Conservation (phyloP, 108 stramenopile genomes). For the Aureococcus anophagefferens region DNA sequence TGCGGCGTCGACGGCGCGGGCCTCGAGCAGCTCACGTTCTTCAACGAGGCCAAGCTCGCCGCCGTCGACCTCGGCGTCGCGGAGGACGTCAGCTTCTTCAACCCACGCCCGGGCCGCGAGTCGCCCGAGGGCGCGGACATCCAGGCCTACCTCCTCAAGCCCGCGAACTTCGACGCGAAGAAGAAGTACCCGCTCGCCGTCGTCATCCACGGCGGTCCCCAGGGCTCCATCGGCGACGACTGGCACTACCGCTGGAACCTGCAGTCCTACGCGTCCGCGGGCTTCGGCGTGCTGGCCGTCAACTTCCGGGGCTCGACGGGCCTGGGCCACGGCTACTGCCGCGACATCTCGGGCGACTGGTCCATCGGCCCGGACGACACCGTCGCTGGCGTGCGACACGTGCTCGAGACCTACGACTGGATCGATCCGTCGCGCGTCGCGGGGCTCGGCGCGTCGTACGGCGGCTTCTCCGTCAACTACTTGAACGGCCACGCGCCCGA, state of each 20-base stretch:
- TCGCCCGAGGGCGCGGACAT: not conserved
- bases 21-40: no score
- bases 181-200: conserved; percentile 5
- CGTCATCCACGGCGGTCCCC: conserved; percentile 18
- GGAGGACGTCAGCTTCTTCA: no score
- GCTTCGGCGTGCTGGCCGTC: conserved; percentile 3
- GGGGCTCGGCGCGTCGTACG: conserved; percentile 15
- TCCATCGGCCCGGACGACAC: conserved; percentile 1
- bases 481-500: conserved; percentile 7
- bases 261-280: not conserved
- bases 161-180: not conserved
- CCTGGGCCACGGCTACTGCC: not conserved
- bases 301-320: conserved; percentile 6
- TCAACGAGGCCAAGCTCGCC: no score
- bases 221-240: not conserved
- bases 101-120: no score
- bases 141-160: conserved; percentile 1
- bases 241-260: conserved; percentile 21
- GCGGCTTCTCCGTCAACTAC: conserved; percentile 16
- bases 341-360: conserved; percentile 10
- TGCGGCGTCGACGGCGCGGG: no score
- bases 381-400: not conserved
- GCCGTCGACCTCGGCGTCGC: no score
- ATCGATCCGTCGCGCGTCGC: conserved; percentile 3
- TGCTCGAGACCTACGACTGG: not conserved